Evolutionary conservation across 805 yeast genomes (phyloP).

Genomic region (Yamadazyma nakazawae): DNA sequence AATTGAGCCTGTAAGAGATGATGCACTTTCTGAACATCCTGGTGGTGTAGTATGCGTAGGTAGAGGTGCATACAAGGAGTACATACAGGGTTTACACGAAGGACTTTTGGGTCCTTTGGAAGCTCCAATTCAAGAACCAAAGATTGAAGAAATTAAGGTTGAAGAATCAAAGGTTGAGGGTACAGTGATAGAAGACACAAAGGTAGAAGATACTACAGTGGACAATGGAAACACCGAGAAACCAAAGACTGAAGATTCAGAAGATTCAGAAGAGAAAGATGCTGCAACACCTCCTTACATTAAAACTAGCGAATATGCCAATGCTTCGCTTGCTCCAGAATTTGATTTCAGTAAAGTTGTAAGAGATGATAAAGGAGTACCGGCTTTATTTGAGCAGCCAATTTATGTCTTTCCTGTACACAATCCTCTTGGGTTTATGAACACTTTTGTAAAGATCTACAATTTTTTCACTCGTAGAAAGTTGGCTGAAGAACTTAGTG

Average conservation of each 20-base stretch:
- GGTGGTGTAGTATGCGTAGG: constrained; percentile 94
- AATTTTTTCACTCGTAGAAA: constrained; percentile 73
- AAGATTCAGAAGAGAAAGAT: constrained; percentile 20
- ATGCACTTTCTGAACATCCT: constrained; percentile 39
- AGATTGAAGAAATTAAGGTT: constrained; percentile 23
- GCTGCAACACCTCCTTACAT: constrained; percentile 55
- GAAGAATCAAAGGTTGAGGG: constrained; percentile 5
- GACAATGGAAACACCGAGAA: not conserved
- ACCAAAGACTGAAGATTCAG: constrained; percentile 5
- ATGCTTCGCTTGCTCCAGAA: constrained; percentile 59
- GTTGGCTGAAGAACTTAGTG: constrained; percentile 65
- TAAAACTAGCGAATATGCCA: constrained; percentile 51
- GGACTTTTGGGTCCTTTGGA: constrained; percentile 89
- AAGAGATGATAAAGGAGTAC: constrained; percentile 38
- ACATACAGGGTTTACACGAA: constrained; percentile 85
- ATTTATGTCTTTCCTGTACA: constrained; percentile 72
- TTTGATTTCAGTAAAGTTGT: constrained; percentile 37
- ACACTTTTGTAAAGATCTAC: constrained; percentile 70
- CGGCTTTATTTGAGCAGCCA: constrained; percentile 73
- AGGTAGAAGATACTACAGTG: too few relatives aligned
- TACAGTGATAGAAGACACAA: not conserved
- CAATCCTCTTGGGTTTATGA: constrained; percentile 73
- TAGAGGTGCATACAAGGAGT: constrained; percentile 94
- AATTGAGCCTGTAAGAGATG: constrained; percentile 45
- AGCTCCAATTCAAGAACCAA: not conserved